phyloP scores from a whole-genome alignment of 1,284 basidiomycete genomes.

The Papiliotrema flavescens region DNA sequence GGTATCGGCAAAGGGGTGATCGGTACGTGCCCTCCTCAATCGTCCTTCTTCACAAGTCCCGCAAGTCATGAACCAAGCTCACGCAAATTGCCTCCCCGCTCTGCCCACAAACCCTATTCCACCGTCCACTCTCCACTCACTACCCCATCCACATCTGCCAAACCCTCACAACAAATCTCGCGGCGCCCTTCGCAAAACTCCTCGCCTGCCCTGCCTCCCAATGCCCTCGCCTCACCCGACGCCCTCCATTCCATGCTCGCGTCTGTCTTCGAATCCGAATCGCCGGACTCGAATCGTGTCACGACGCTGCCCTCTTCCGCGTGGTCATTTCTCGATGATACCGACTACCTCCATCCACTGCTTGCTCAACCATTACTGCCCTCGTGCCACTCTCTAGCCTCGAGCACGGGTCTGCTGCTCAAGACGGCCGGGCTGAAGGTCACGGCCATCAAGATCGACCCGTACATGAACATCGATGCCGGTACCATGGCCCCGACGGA shows the following conservation, averaged over 20 bases:
- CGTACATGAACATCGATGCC: constrained; percentile 99
- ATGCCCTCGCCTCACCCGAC: not conserved
- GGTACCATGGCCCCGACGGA: constrained; percentile 99
- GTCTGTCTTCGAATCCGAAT: not conserved
- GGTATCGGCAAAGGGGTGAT: constrained; percentile 94
- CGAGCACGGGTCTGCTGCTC: constrained; percentile 91
- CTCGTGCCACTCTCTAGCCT: constrained; percentile 58
- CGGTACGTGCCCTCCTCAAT: constrained; percentile 56
- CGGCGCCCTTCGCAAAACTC: not conserved
- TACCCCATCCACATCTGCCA: constrained; percentile 10
- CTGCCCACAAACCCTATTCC: constrained; percentile 5
- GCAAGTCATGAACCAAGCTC: constrained; percentile 4
- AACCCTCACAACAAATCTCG: not conserved
- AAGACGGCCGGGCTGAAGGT: constrained; percentile 95
- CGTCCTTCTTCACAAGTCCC: not conserved
- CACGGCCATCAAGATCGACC: constrained; percentile 99
- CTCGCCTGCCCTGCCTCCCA: not conserved
- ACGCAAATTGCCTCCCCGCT: constrained; percentile 3
- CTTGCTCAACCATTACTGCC: constrained; percentile 14
- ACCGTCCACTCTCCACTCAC: constrained; percentile 20
- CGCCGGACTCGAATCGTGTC: not conserved
- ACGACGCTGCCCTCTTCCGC: constrained; percentile 10
- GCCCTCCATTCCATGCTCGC: not conserved
- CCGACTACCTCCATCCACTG: constrained; percentile 3
- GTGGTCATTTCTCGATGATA: constrained; percentile 9